phyloP scores from a whole-genome alignment of 352 stramenopile genomes.

The Phytophthora cactorum region DNA sequence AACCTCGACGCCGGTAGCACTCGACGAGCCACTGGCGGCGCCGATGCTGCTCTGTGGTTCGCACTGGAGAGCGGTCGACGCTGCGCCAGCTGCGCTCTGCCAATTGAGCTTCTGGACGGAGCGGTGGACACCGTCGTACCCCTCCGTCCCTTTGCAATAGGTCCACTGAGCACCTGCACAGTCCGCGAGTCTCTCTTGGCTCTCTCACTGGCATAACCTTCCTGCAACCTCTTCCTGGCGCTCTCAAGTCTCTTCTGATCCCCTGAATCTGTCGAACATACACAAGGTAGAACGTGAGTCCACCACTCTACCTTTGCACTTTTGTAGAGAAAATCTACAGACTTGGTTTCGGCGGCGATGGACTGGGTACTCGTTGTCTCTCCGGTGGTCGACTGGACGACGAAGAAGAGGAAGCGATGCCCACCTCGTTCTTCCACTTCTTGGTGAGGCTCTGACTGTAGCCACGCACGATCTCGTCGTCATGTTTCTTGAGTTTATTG shows the following conservation, averaged over 20 bases:
- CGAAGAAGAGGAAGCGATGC: conserved; percentile 32
- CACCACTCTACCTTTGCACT: background rate
- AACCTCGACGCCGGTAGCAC: conserved; percentile 29
- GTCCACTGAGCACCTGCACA: conserved; percentile 72
- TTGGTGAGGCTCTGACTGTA: conserved; percentile 86
- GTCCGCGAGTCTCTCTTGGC: conserved; percentile 76
- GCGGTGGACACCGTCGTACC: conserved; percentile 71
- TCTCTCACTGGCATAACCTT: conserved; percentile 75
- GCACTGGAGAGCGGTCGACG: conserved; percentile 34
- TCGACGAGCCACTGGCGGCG: conserved; percentile 34
- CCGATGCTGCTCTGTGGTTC: conserved; percentile 31
- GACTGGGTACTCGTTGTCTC: conserved; percentile 27
- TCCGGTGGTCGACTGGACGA: conserved; percentile 14
- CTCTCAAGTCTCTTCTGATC: conserved; percentile 67
- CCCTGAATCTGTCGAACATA: conserved; percentile 18
- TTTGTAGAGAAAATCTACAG: background rate
- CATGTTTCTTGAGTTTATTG: conserved; percentile 87
- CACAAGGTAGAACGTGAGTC: conserved; percentile 2
- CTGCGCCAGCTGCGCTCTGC: conserved; percentile 44
- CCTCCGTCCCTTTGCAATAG: conserved; percentile 57
- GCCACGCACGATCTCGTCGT: conserved; percentile 78
- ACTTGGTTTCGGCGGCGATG: conserved; percentile 41
- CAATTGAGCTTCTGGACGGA: conserved; percentile 59
- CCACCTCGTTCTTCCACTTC: conserved; percentile 84
- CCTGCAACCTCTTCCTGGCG: conserved; percentile 74